Evolutionary conservation across 1,139 yeast genomes (phyloP).

Genomic region (Yamadazyma siamensis): DNA sequence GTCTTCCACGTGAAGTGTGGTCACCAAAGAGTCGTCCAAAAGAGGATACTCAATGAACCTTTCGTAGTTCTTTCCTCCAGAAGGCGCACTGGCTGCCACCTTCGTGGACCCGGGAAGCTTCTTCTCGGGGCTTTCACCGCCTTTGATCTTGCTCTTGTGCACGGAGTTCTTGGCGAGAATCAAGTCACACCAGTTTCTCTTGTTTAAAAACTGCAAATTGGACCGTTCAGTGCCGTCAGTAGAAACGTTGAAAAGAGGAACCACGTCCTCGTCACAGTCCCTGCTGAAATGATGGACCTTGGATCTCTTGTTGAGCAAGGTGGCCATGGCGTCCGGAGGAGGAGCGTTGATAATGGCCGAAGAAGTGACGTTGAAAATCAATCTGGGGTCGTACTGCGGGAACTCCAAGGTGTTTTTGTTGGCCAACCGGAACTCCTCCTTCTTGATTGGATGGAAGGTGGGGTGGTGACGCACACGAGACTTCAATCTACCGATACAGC

Average conservation of each 20-base stretch:
- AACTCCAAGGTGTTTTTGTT: constrained; percentile 37
- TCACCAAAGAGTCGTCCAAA: constrained; percentile 55
- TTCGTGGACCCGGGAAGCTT: constrained; percentile 31
- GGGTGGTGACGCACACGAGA: constrained; percentile 53
- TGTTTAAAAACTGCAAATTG: constrained; percentile 64
- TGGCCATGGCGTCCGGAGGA: constrained; percentile 86
- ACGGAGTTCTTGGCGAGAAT: constrained; percentile 34
- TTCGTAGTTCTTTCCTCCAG: constrained; percentile 10
- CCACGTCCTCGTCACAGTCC: constrained; percentile 74
- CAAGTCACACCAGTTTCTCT: constrained; percentile 70
- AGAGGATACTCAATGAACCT: constrained; percentile 47
- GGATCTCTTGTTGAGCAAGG: constrained; percentile 60
- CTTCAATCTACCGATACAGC: constrained; percentile 76
- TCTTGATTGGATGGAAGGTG: constrained; percentile 23
- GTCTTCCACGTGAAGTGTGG: constrained; percentile 71
- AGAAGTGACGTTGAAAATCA: constrained; percentile 78
- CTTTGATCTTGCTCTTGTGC: constrained; percentile 16
- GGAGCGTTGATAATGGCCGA: constrained; percentile 92
- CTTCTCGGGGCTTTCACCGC: constrained; percentile 7
- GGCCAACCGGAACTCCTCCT: constrained; percentile 26
- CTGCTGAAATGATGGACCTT: constrained; percentile 63
- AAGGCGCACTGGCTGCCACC: constrained; percentile 6
- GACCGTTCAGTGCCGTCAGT: constrained; percentile 55
- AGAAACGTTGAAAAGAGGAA: constrained; percentile 64
- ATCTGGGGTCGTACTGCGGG: constrained; percentile 70